Percentiles rank a stretch among this genome's conserved stretches.
These are phyloP conservation scores for Metschnikowia colocasiae DNA, from an alignment of 805 yeast species.

Conservation along the genomic window DNA sequence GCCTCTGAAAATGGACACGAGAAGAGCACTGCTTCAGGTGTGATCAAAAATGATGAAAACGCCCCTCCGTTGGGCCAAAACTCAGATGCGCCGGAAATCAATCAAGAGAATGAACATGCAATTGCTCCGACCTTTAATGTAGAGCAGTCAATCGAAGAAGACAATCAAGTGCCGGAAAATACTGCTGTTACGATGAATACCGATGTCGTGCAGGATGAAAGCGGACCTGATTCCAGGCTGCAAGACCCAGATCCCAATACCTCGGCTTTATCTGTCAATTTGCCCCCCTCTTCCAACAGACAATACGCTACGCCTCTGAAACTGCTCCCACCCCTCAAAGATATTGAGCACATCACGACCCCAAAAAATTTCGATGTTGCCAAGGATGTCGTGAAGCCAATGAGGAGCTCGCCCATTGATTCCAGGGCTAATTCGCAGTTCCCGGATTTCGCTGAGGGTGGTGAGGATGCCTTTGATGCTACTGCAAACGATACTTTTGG, in stretches of 20 bases:
- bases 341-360: slow-evolving; percentile 38
- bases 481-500: slow-evolving; percentile 19
- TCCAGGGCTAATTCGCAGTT: slow-evolving; percentile 11
- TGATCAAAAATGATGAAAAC: not conserved
- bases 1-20: not conserved
- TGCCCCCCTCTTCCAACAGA: slow-evolving; percentile 10
- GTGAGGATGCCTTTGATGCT: slow-evolving; percentile 16
- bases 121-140: not conserved
- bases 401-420: slow-evolving; percentile 23
- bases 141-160: not conserved
- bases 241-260: slow-evolving; percentile 14
- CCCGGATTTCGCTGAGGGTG: slow-evolving; percentile 13
- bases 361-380: slow-evolving; percentile 42
- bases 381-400: slow-evolving; percentile 24
- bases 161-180: not conserved
- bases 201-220: slow-evolving; percentile 4
- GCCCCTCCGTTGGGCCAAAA: slow-evolving; percentile 11
- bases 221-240: not conserved
- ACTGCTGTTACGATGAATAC: not conserved
- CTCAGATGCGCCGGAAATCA: slow-evolving; percentile 9
- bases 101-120: not conserved
- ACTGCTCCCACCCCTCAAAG: slow-evolving; percentile 40
- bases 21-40: not conserved
- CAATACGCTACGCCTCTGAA: slow-evolving; percentile 40
- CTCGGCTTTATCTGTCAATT: slow-evolving; percentile 9